Evolutionary conservation across 768 basidiomycete species (phyloP), one percentile per base, ranked within the genome.

Genomic region (Termitomyces sp.): DNA sequence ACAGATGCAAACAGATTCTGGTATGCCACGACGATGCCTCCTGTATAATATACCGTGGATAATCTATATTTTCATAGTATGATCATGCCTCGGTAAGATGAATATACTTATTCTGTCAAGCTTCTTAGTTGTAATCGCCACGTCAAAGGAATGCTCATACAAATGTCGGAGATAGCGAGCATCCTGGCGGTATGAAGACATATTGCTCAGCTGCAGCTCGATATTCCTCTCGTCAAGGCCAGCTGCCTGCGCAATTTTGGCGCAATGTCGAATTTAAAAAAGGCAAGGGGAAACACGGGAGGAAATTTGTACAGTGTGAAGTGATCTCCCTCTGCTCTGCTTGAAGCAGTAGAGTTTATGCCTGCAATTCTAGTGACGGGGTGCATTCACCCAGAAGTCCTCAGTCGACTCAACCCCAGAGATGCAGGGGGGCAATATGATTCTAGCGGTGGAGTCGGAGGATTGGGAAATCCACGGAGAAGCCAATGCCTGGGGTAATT

Each of bases 391-490:
- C 76, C 82, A 0, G 66, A 62, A 38, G 65, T 67, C n/a, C 67
- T 82, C 30, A 70, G 67, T 61, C 70, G 80, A 3, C 65, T 84
- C 26, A 80, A 82, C 62, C 66, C 75, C 1, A 65, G 68, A 46
- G 83, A 84, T 61, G 67, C 63, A 2, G 83, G 83, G 10, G 83
- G 83, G 1, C 81, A 83, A 63, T 84, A 84, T 63, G 82, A 83
- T 65, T 83, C 81, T 26, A 81, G 76, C 56, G 83, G 83, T 32
- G 83, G 83, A 3, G 68, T 60, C 2, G 73, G 71, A 28, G 80
- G 81, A n/a, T 61, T 56, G 7, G 83, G 83, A 1, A 83, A 83
- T 62, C 82, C 83, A 1, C 68, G 69, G 32, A 80, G 76, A 5
- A 82, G 80, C 61, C 72, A 74, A 9, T 84, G 83, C 60, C 62